Conservation (phyloP, 23 red algal species). For the Agarophyton chilense region DNA sequence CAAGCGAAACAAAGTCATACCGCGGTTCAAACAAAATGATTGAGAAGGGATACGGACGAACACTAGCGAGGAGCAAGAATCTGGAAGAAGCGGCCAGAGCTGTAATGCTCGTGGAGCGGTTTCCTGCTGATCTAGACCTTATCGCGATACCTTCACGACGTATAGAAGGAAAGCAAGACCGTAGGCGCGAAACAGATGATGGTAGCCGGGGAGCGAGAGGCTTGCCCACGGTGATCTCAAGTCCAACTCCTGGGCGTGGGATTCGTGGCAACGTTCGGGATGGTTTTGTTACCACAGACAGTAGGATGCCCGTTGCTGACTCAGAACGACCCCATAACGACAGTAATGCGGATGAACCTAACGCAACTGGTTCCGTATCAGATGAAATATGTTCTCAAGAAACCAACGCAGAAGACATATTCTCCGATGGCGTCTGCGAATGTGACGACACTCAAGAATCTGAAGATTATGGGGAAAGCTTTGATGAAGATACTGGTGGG, state of each 20-base stretch:
- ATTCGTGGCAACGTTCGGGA: constrained; percentile 17
- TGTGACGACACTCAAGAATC: constrained; percentile 20
- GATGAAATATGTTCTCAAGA: constrained; percentile 8
- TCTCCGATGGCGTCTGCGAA: constrained; percentile 26
- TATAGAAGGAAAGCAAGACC: background rate
- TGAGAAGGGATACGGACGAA: background rate
- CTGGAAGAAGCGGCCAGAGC: constrained; percentile 36
- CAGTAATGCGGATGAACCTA: background rate
- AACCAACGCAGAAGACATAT: constrained; percentile 23
- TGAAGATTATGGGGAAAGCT: constrained; percentile 15
- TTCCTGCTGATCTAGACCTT: constrained; percentile 27
- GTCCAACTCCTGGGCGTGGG: constrained; percentile 10
- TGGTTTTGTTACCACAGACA: constrained; percentile 16
- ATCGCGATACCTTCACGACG: constrained; percentile 21
- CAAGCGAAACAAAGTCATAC: background rate
- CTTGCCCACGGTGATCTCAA: background rate
- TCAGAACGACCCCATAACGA: constrained; percentile 12
- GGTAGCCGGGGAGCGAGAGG: background rate
- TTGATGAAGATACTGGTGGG: constrained; percentile 29
- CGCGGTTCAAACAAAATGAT: background rate
- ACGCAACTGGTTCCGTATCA: constrained; percentile 11
- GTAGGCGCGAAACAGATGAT: background rate
- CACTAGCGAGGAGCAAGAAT: constrained; percentile 6
- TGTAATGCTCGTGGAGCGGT: constrained; percentile 11
- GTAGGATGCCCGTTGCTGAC: background rate